Evolutionary conservation across 352 stramenopile species (phyloP), one percentile per base, ranked within the genome.

Genomic region (Saprolegnia parasitica): DNA sequence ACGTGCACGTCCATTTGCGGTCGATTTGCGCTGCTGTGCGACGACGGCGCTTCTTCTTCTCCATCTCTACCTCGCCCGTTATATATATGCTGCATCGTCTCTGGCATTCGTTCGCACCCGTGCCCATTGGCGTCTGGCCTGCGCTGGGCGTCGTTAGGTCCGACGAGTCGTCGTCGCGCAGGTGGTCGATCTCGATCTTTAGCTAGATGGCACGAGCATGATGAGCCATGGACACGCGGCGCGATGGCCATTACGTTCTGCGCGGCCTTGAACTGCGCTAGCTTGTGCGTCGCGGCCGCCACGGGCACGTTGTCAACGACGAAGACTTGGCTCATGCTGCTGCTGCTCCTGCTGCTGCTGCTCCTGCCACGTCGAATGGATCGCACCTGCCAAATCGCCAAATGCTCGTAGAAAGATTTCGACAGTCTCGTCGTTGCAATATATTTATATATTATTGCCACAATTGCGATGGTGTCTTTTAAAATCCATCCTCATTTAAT

Each of bases 11-110:
- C 56, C 79, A 90, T 67, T 91, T 94, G 60, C 86, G 83, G 73
- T 94, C 86, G 61, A 94, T 94, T 73, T 94, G 84, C 10, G 80
- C 80, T 21, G 86, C 86, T 0, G 80, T 86, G 26, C 85, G 81
- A 58, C 86, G 79, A 15, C 86, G 79, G 9, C 84, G 77, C 70
- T 92, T 92, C 72, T 94, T 94, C 32, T 70, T 70, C 23, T 70
- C 63, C n/a, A 40, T 24, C 50, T 70, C 63, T 61, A 35, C 50
- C 10, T 70, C 63, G 35, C 46, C 62, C 46, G 29, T 29, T 23
- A 55, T 29, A 55, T 5, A 29, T n/a, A n/a, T n/a, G n/a, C n/a
- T n/a, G n/a, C n/a, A 5, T 5, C 5, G 2, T 55, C 47, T 29
- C 24, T 55, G 2, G n/a, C 24, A 29, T 29, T 2, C 5, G 47